These are phyloP conservation scores for Plasmopara muralis DNA, from an alignment of 352 stramenopile genomes.

Conservation along the genomic window DNA sequence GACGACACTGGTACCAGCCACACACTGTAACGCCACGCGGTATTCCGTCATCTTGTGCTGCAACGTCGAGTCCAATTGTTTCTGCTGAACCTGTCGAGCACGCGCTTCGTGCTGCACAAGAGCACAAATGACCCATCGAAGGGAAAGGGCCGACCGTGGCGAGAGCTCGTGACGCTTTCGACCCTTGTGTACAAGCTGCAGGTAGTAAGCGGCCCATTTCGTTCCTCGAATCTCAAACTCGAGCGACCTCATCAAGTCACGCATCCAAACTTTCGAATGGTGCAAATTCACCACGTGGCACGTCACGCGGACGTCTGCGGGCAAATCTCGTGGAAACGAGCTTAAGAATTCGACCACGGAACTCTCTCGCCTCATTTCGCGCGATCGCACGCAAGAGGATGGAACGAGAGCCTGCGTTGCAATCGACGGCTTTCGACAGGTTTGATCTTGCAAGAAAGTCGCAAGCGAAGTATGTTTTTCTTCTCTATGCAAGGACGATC, in stretches of 20 bases:
- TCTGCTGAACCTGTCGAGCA: constrained; percentile 34
- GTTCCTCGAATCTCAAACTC: constrained; percentile 74
- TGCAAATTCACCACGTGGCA: constrained; percentile 31
- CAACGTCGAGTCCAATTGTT: constrained; percentile 44
- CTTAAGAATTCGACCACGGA: constrained; percentile 32
- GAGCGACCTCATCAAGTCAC: constrained; percentile 35
- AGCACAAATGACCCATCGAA: constrained; percentile 62
- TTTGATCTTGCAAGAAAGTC: constrained; percentile 3
- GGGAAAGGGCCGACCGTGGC: constrained; percentile 32
- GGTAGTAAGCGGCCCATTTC: constrained; percentile 75
- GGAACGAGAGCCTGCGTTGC: neutral
- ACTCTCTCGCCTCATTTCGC: constrained; percentile 27
- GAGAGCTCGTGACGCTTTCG: constrained; percentile 25
- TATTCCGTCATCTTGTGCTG: constrained; percentile 81
- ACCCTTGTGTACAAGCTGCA: constrained; percentile 44
- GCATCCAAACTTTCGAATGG: constrained; percentile 26
- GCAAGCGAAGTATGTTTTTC: constrained; percentile 4
- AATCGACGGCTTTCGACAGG: constrained; percentile 5
- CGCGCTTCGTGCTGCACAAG: constrained; percentile 43
- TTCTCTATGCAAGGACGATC: constrained; percentile 10
- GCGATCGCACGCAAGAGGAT: constrained; percentile 9
- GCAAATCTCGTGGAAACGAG: constrained; percentile 32
- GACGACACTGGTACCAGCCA: constrained; percentile 57
- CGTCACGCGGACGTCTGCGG: constrained; percentile 34
- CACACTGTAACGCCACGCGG: constrained; percentile 73